These are phyloP conservation scores for Cyclanthera cordifolia DNA, from an alignment of 306 rosid genomes.

Conservation along the genomic window DNA sequence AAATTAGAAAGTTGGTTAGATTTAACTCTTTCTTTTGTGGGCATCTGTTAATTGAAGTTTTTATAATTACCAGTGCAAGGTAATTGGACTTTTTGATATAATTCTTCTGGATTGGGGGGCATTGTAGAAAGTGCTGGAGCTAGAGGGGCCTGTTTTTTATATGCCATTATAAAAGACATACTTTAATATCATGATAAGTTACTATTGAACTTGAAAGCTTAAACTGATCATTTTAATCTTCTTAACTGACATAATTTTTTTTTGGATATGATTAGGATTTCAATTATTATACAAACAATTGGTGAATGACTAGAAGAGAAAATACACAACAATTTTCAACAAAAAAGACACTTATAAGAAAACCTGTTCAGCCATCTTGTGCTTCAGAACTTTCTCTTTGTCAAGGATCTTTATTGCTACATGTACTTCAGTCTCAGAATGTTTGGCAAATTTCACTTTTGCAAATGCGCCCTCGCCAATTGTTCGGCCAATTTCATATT, in stretches of 20 bases:
- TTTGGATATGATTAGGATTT: background rate
- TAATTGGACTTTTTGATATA: no score
- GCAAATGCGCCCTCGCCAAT: constrained; percentile 99
- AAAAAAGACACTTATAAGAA: background rate
- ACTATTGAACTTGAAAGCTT: background rate
- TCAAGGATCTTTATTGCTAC: constrained; percentile 93
- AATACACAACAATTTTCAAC: background rate
- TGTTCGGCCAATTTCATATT: constrained; percentile 87
- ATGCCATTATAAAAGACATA: no score
- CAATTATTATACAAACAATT: background rate
- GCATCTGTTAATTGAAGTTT: no score
- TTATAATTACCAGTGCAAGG: no score
- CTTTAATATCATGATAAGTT: background rate
- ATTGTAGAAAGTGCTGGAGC: background rate
- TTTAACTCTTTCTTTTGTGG: no score
- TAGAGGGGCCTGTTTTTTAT: no score
- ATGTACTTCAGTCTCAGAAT: constrained; percentile 56
- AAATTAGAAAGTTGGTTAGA: background rate
- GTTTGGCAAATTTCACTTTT: constrained; percentile 81
- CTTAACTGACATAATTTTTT: background rate
- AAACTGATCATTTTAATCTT: background rate
- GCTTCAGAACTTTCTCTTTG: constrained; percentile 93
- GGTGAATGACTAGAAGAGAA: background rate
- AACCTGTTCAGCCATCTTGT: constrained; percentile 99
- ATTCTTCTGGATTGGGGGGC: background rate